Evolutionary conservation across 2,329 filamentous ascomycete species (phyloP), one percentile per base, ranked within the genome.

Genomic region (Ceratocystis cubensis): DNA sequence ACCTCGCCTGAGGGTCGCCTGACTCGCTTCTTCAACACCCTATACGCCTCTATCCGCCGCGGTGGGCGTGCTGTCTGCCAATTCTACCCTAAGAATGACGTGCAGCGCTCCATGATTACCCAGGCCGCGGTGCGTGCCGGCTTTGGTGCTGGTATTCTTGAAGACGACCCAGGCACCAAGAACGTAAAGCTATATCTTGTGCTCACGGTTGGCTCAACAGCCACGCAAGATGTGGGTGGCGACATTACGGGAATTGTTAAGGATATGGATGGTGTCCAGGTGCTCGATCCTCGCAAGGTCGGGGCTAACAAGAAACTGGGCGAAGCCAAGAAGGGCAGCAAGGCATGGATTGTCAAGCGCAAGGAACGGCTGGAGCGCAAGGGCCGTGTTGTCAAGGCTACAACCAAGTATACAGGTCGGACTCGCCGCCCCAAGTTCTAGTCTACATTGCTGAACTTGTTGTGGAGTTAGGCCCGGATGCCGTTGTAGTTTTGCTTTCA

Each of bases 171-270:
- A 0, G 93, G 91, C 56, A 99, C 94, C 46, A 99, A 99, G 81
- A 96, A 92, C 73, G 85, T 88, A 71, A 99, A 99, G 80, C 80
- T 95, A n/a, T 99, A 99, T 75, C 81, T 99, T 1, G 93, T 99
- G 0, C 78, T 99, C 41, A 96, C 91, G 0, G 94, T 96, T 1
- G 94, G 93, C 41, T 84, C 84, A 2, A 77, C 76, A 0, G 77
- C 76, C 0, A 73, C 78, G 0, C 77, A 79, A 1, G 79, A 78
- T 41, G 61, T 64, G 4, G 82, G 83, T 1, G 88, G 88, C 7
- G 92, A 96, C 74, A 96, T 99, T 70, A 96, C 92, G 0, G 88
- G 89, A 5, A 88, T 96, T 2, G 91, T 99, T 13, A 82, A 87
- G 68, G 90, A 89, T 1, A 90, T 97, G 91, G 89, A 94, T 22